phyloP scores from a whole-genome alignment of 352 stramenopile genomes.

The Pythium guiyangense region DNA sequence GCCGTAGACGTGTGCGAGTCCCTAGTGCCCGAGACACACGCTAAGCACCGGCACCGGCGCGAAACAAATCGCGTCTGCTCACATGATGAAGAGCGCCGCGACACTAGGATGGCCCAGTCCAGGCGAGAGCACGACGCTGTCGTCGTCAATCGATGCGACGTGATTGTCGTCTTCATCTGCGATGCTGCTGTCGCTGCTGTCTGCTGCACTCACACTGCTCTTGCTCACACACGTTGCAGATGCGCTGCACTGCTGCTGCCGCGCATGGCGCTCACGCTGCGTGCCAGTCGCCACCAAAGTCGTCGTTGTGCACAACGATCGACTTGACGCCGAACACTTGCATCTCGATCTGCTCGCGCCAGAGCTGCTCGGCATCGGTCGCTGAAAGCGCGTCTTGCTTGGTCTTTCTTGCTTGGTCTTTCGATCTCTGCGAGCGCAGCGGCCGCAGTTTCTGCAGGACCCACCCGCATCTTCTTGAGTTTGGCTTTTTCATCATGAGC shows the following conservation, averaged over 20 bases:
- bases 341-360: constrained; percentile 55
- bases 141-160: neutral
- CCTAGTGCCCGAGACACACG: constrained; percentile 97
- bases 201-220: neutral
- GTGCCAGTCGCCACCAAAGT: constrained; percentile 63
- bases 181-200: constrained; percentile 1
- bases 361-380: constrained; percentile 13
- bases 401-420: no score
- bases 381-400: constrained; percentile 14
- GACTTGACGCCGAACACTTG: constrained; percentile 86
- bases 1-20: constrained; percentile 87
- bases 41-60: constrained; percentile 88
- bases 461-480: constrained; percentile 61
- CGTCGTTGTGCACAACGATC: constrained; percentile 92
- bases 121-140: constrained; percentile 87
- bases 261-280: constrained; percentile 39
- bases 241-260: constrained; percentile 12
- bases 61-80: constrained; percentile 60
- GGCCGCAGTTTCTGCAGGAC: constrained; percentile 19
- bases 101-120: constrained; percentile 86
- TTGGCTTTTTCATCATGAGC: constrained; percentile 73
- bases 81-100: constrained; percentile 84
- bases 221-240: constrained; percentile 10
- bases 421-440: constrained; percentile 26
- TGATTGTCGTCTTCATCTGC: neutral